Conservation (phyloP, 768 basidiomycete species). For the Tylopilus sp. region DNA sequence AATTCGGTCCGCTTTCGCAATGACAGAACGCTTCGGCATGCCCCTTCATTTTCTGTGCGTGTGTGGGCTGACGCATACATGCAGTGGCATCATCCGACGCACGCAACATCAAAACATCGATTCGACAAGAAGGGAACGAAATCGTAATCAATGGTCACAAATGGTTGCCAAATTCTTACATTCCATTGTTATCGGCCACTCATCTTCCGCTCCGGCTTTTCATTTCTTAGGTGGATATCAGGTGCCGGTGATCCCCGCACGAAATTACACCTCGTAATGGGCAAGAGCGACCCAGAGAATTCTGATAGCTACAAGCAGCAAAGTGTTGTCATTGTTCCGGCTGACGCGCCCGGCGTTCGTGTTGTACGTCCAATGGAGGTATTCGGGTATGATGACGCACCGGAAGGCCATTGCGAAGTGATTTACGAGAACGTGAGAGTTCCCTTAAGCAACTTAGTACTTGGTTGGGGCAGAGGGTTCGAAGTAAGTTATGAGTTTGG, state of each 20-base stretch:
- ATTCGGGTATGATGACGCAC: conserved; percentile 92
- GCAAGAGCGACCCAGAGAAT: conserved; percentile 88
- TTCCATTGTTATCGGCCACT: conserved; percentile 4
- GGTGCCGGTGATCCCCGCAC: conserved; percentile 94
- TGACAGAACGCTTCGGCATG: conserved; percentile 91
- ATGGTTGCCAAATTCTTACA: conserved; percentile 52
- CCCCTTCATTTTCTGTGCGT: neutral
- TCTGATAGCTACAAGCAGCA: conserved; percentile 77
- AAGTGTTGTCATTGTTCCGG: conserved; percentile 93
- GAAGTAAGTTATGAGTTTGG: conserved; percentile 50
- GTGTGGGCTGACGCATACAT: conserved; percentile 1
- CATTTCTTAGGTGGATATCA: conserved; percentile 80
- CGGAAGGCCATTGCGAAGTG: conserved; percentile 95
- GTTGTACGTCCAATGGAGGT: conserved; percentile 91
- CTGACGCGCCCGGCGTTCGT: conserved; percentile 81
- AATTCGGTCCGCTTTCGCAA: conserved; percentile 91
- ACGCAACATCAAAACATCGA: conserved; percentile 88
- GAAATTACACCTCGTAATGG: conserved; percentile 89
- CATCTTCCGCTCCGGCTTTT: conserved; percentile 11
- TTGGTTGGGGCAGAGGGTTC: conserved; percentile 94
- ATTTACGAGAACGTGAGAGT: conserved; percentile 93
- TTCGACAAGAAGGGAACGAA: conserved; percentile 77
- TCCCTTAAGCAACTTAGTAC: conserved; percentile 74
- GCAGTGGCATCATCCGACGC: conserved; percentile 91
- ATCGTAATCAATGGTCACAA: conserved; percentile 96